Evolutionary conservation across 2,329 filamentous ascomycete genomes (phyloP).

Genomic region (Ceratocystiopsis brevicomis): DNA sequence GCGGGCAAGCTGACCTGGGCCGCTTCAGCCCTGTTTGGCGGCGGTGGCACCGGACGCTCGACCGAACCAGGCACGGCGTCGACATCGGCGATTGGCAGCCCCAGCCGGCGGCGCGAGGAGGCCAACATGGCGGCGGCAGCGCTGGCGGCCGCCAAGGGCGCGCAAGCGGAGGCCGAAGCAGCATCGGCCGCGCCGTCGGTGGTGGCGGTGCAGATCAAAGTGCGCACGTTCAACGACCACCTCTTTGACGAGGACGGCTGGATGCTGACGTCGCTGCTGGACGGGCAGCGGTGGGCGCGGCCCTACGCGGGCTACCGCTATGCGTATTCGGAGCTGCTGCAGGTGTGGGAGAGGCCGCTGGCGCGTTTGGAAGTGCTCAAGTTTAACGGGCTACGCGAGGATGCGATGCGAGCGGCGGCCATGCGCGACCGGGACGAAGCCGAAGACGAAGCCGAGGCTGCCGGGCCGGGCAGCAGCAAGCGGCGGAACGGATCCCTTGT

Average conservation of each 20-base stretch:
- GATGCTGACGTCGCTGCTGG: conserved; percentile 38
- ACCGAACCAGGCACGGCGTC: conserved; percentile 27
- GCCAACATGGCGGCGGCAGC: not conserved
- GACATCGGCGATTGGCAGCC: conserved; percentile 36
- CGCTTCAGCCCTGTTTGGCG: conserved; percentile 21
- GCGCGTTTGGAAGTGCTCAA: conserved; percentile 49
- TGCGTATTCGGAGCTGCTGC: conserved; percentile 49
- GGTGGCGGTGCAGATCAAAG: conserved; percentile 30
- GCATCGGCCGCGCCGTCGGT: conserved; percentile 17
- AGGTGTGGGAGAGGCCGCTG: conserved; percentile 45
- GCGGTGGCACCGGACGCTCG: conserved; percentile 11
- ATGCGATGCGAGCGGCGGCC: conserved; percentile 13
- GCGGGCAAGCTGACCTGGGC: conserved; percentile 34
- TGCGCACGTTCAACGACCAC: conserved; percentile 41
- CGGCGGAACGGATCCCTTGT: too few relatives aligned
- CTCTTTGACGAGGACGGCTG: conserved; percentile 51
- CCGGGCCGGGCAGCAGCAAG: conserved; percentile 8
- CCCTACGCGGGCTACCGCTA: conserved; percentile 42
- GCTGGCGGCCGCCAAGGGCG: not conserved
- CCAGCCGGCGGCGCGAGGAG: conserved; percentile 25
- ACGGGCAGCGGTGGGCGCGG: conserved; percentile 24
- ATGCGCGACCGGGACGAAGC: not conserved
- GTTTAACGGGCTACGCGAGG: conserved; percentile 42
- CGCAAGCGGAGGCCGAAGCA: conserved; percentile 1
- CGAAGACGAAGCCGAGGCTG: not conserved